Base-by-base conservation (phyloP, 2,329 filamentous ascomycete genomes). In the Fusarium chaquense region DNA sequence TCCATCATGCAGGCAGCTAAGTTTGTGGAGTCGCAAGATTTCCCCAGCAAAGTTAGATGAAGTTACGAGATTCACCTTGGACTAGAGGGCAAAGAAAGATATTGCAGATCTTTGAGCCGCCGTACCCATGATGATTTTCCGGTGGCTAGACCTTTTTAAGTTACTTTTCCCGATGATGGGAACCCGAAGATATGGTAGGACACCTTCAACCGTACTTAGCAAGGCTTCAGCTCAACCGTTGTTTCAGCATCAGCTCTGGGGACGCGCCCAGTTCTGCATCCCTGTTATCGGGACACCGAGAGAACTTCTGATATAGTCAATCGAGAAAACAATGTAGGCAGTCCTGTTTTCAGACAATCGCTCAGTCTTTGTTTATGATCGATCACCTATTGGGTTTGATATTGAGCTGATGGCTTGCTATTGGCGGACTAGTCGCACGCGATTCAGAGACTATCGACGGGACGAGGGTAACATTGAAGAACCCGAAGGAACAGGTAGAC, bases 181-280 rank as follows among this genome's bases (percentile, higher is more conserved):
- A 67, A 64, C 65, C 72, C 72, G 65, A 73, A 62, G 68, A 41
- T 62, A 44, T 53, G 72, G 72, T 60, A 64, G 56, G 50, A 33
- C 58, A 56, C 57, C 52, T 38, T 43, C 61, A 64, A 69, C 49
- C 50, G 47, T 40, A 36, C 50, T 40, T 63, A 47, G 24, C 44
- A 41, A 41, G 46, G 54, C 58, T 59, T 65, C 46, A 65, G 69
- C 64, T 60, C 52, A 60, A 53, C 67, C 47, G 67, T 57, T 52
- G 72, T 74, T 73, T 74, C 72, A 71, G 72, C 57, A 49, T 74
- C 71, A 74, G 72, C 60, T 72, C 57, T 40, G 55, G 60, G 59
- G 62, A 62, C 41, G 26, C 60, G 26, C 60, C 56, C 57, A 58
- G 57, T 26, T 38, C 26, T 45, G 20, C 36, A 68, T 51, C 71